These are phyloP conservation scores for Thamnidium elegans DNA, from an alignment of 192 early-diverging fungal genomes.

Conservation along the genomic window DNA sequence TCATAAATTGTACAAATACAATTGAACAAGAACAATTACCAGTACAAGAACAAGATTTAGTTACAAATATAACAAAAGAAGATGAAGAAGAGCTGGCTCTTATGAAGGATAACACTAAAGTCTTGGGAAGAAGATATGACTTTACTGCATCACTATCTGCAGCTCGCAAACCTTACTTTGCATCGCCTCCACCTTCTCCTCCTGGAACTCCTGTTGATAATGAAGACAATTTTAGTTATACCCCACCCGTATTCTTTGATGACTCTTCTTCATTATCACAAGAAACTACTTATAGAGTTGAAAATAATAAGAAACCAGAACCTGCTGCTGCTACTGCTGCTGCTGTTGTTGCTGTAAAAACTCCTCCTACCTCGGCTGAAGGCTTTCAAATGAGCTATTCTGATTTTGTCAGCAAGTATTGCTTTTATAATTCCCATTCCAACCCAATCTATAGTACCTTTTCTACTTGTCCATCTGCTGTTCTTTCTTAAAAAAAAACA, in stretches of 20 bases:
- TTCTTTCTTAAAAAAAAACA: constrained; percentile 11
- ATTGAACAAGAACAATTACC: constrained; percentile 8
- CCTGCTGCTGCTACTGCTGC: too few species aligned
- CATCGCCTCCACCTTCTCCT: constrained; percentile 7
- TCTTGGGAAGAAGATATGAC: constrained; percentile 34
- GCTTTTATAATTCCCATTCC: constrained; percentile 43
- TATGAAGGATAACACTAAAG: constrained; percentile 1
- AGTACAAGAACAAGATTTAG: neutral
- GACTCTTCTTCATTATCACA: neutral
- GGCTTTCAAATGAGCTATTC: constrained; percentile 15
- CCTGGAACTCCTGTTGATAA: neutral
- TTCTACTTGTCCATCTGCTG: constrained; percentile 7
- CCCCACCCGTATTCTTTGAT: constrained; percentile 13
- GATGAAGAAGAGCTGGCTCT: neutral
- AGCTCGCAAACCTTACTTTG: constrained; percentile 20
- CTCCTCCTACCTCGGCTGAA: constrained; percentile 1
- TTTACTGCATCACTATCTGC: constrained; percentile 39
- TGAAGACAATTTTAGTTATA: neutral
- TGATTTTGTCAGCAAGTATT: constrained; percentile 55
- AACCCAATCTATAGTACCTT: constrained; percentile 1
- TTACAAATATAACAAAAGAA: neutral
- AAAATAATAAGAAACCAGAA: neutral
- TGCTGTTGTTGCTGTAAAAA: too few species aligned
- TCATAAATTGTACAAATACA: neutral
- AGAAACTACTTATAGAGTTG: too few species aligned